Evolutionary conservation across 1,284 basidiomycete species (phyloP), one percentile per base, ranked within the genome.

Genomic region (Gyrodon tennesseensis): DNA sequence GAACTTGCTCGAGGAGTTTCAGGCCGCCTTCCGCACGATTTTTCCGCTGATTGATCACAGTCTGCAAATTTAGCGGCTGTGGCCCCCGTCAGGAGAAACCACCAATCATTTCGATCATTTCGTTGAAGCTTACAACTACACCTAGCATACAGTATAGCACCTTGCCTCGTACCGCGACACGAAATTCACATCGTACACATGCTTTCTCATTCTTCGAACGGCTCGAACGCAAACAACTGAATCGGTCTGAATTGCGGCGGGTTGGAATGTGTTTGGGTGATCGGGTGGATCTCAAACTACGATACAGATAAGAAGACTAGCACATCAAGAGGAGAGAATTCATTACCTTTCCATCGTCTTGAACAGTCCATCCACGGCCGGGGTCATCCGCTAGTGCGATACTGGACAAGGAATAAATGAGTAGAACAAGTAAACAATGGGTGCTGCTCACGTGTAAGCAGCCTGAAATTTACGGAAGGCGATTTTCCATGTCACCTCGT

Each of bases 221-320:
- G 16, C 43, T 7, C 6, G 6, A 61, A n/a, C 27, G 11, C 19
- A 49, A 43, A 61, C 34, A 49, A 25, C 23, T 61, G 60, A 62
- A 0, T 13, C 37, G 44, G 29, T 12, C 9, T 16, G 59, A 15
- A 61, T 13, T 1, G 40, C 11, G 48, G 48, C 48, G 48, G 48
- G 25, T 7, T 0, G 25, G 48, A 31, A 31, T 1, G 27, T 1
- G 25, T 16, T 31, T 4, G 1, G 23, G 2, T 11, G 27, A 62
- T n/a, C 7, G 3, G 27, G 27, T 2, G 21, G 23, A 63, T 21
- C 15, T 11, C 9, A 16, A 61, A 7, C 60, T 61, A 31, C 21
- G 8, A 34, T 34, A 16, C 5, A 41, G 23, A 18, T 61, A 1
- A 61, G 43, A 61, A 51, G n/a, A 8, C 16, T 62, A 19, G 3